Base-by-base conservation (phyloP, 257 asterid genomes). In the Gentiana macrophylla region DNA sequence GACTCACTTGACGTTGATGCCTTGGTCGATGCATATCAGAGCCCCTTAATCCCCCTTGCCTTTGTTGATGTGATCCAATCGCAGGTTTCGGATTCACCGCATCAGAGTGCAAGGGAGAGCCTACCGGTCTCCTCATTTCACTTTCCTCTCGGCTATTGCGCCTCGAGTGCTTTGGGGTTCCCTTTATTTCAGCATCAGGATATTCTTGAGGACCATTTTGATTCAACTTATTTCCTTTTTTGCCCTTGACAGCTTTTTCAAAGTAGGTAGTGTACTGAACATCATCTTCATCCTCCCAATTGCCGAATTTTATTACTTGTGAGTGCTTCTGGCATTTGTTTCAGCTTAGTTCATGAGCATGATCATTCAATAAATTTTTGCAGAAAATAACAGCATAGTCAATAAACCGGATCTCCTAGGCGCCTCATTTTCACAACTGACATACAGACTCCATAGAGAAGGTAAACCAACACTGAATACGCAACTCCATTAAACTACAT, bases 201-300 rank as follows among this genome's bases (percentile, higher is more conserved):
- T 57, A 60, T 8, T 71, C 79, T 13, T 63, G 80, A 46, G 72
- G 77, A 62, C 77, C 78, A 59, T 43, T 75, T 64, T 84, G 82
- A 67, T 74, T 60, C 65, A 63, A 56, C 47, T 68, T 81, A 41
- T 62, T 72, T 55, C 74, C 73, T 62, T 71, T 74, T 71, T 72
- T 82, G 12, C 57, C 81, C 71, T 77, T 83, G 62, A 81, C 66
- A 6, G 91, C 86, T 65, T 77, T 80, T 59, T 84, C 96, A 13
- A 82, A 88, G 56, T 70, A 80, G 24, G 53, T 53, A n/a, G 91
- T 71, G 71, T 85, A 83, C 12, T 79, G 89, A 49, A 80, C 71
- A 70, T 73, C 76, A 59, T 81, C 94, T 47, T 80, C 89, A 12
- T 77, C 67, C 63, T 83, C 97, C 95, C 86, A 83, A 74, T 85